phyloP scores from a whole-genome alignment of 2,329 filamentous ascomycete species.

The Talaromyces sp. region DNA sequence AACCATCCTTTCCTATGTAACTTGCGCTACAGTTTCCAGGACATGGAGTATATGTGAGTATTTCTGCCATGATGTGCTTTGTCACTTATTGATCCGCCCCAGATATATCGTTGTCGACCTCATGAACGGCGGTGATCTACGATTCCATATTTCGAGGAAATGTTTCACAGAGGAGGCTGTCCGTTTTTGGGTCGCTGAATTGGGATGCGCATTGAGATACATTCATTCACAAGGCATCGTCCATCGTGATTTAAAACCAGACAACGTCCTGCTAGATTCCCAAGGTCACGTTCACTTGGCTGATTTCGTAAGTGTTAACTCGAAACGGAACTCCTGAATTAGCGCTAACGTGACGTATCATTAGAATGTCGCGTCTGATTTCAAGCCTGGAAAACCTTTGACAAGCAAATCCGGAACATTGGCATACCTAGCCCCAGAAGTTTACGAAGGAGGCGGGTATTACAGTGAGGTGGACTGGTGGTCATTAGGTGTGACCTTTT shows the following conservation, averaged over 20 bases:
- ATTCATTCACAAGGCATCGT: constrained; percentile 83
- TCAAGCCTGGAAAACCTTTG: constrained; percentile 71
- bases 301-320: constrained; percentile 71
- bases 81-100: constrained; percentile 17
- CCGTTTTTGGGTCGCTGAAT: constrained; percentile 91
- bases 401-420: constrained; percentile 96
- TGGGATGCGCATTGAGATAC: constrained; percentile 85
- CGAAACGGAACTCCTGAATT: neutral
- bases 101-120: constrained; percentile 92
- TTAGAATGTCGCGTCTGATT: constrained; percentile 94
- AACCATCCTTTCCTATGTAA: constrained; percentile 99
- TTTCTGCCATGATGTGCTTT: neutral
- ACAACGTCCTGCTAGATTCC: constrained; percentile 81
- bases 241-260: constrained; percentile 85
- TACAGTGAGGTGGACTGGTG: constrained; percentile 93
- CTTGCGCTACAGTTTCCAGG: constrained; percentile 96
- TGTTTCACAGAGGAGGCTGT: constrained; percentile 97
- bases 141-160: constrained; percentile 96
- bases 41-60: constrained; percentile 93
- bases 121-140: constrained; percentile 94
- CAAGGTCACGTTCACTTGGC: constrained; percentile 95
- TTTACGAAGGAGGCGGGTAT: constrained; percentile 87
- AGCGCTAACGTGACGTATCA: constrained; percentile 10
- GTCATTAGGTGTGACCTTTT: constrained; percentile 96
- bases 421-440: constrained; percentile 92